Percentiles rank a stretch among this genome's conserved stretches.
Evolutionary conservation across 768 basidiomycete species (phyloP).

Genomic region (Imleria badia): DNA sequence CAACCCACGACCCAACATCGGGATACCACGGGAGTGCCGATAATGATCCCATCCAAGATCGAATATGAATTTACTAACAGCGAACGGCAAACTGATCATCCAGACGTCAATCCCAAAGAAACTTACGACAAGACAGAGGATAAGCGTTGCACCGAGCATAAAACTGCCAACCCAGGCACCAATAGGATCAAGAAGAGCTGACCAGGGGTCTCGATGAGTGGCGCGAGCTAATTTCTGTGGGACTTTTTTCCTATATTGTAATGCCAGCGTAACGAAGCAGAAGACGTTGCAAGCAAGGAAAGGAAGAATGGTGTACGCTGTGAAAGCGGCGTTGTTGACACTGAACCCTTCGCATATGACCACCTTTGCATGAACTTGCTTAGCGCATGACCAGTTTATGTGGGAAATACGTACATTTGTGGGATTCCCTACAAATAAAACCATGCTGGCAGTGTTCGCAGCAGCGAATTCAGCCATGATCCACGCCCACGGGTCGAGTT

Average conservation of each 20-base stretch:
- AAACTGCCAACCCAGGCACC: conserved; percentile 75
- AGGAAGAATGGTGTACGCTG: conserved; percentile 81
- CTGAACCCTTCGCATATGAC: conserved; percentile 86
- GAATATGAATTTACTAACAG: conserved; percentile 64
- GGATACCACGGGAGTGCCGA: conserved; percentile 32
- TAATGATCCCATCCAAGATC: conserved; percentile 65
- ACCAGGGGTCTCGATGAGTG: conserved; percentile 47
- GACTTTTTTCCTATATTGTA: conserved; percentile 61
- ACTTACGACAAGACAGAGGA: conserved; percentile 74
- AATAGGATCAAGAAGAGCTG: conserved; percentile 68
- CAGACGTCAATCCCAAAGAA: conserved; percentile 79
- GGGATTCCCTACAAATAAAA: conserved; percentile 83
- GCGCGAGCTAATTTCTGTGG: conserved; percentile 44
- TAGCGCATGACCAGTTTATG: background rate
- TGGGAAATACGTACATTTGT: conserved; percentile 58
- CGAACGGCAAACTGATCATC: conserved; percentile 84
- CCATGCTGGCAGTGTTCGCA: conserved; percentile 77
- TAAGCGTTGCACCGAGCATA: conserved; percentile 65
- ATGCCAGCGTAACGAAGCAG: conserved; percentile 54
- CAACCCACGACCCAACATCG: conserved; percentile 11
- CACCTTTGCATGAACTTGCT: conserved; percentile 33
- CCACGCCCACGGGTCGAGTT: conserved; percentile 59
- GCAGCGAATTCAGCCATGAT: conserved; percentile 75
- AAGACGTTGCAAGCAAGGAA: conserved; percentile 67
- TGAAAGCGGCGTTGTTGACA: conserved; percentile 76